phyloP scores from a whole-genome alignment of 768 basidiomycete species.

The Mycena crocata region DNA sequence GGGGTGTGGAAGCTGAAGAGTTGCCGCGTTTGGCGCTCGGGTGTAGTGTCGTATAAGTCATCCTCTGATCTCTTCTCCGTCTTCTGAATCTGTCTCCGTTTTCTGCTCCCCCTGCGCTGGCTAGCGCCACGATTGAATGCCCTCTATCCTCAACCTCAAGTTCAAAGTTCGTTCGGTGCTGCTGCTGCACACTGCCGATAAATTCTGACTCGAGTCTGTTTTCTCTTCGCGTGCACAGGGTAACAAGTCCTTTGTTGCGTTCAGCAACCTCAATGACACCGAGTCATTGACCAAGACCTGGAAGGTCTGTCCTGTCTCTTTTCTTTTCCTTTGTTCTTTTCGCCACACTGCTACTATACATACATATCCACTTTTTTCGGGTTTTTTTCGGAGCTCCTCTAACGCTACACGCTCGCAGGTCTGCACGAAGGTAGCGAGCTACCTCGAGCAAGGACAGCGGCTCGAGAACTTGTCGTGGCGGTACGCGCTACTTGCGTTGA shows the following conservation, averaged over 20 bases:
- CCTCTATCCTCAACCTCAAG: conserved; percentile 74
- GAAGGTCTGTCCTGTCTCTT: conserved; percentile 64
- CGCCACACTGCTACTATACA: conserved; percentile 9
- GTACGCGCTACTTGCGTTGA: not conserved
- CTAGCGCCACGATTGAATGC: conserved; percentile 50
- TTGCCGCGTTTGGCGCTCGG: no score
- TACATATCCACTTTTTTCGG: not conserved
- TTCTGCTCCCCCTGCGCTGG: conserved; percentile 1
- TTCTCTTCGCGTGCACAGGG: conserved; percentile 61
- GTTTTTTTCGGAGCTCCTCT: not conserved
- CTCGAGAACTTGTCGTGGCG: conserved; percentile 92
- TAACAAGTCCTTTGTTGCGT: conserved; percentile 95
- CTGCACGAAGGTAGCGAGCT: conserved; percentile 91
- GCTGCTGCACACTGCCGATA: conserved; percentile 4
- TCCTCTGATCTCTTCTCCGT: not conserved
- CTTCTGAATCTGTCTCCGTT: not conserved
- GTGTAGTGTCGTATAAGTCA: conserved; percentile 9
- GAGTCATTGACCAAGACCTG: conserved; percentile 91
- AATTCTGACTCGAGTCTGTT: conserved; percentile 26
- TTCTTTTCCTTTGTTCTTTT: not conserved
- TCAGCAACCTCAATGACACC: conserved; percentile 87
- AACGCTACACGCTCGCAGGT: conserved; percentile 58
- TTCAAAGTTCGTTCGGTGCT: conserved; percentile 55
- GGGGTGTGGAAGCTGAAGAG: no score
- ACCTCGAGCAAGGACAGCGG: conserved; percentile 90